Evolutionary conservation across 148 eudicot species (phyloP).

Genomic region (Silene uniflora): DNA sequence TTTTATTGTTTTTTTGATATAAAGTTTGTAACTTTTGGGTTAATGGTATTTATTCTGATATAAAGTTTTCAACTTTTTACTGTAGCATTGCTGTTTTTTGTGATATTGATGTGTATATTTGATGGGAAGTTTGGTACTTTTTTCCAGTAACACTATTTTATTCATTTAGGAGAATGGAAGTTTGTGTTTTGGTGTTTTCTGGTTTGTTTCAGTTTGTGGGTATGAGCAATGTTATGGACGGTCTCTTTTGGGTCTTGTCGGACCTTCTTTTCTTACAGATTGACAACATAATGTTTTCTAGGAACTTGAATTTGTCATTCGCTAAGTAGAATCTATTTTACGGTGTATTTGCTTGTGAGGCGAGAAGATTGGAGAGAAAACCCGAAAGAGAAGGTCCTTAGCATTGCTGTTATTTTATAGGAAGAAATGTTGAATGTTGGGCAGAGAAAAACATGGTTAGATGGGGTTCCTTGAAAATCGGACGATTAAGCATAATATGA

Average conservation of each 20-base stretch:
- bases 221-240: too few species aligned
- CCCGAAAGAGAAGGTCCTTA: too few species aligned
- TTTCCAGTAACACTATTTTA: neutral
- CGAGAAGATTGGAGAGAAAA: too few species aligned
- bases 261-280: too few species aligned
- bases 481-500: too few species aligned
- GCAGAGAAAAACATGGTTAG: neutral
- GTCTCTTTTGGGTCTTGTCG: too few species aligned
- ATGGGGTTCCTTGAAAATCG: neutral
- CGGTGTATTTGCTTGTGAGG: too few species aligned
- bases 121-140: neutral
- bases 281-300: too few species aligned
- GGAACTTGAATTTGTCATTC: too few species aligned
- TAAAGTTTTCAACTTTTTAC: neutral
- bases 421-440: neutral
- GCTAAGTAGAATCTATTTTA: too few species aligned
- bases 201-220: neutral
- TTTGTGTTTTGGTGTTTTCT: neutral
- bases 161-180: neutral
- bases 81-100: neutral
- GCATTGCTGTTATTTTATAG: too few species aligned
- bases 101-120: neutral
- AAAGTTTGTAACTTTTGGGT: constrained; percentile 4
- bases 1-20: neutral
- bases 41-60: neutral